phyloP scores from a whole-genome alignment of 2,329 filamentous ascomycete genomes.

The Cordyceps javanica region DNA sequence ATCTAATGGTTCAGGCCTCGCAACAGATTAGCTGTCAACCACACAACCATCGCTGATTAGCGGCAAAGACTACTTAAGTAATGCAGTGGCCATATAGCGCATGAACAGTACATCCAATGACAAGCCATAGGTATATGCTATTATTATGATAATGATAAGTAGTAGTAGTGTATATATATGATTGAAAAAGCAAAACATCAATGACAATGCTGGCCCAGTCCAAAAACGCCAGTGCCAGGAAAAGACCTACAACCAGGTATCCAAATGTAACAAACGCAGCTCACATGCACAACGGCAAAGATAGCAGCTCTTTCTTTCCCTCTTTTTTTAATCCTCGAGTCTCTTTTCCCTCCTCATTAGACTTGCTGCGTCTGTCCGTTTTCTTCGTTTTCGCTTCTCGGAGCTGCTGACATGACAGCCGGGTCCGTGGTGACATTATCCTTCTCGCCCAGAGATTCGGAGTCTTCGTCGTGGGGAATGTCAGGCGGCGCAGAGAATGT shows the following conservation, averaged over 20 bases:
- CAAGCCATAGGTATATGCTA: slow-evolving; percentile 17
- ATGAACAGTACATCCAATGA: too few species aligned
- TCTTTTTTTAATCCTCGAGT: background rate
- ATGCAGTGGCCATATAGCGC: too few species aligned
- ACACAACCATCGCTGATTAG: too few species aligned
- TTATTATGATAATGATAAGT: background rate
- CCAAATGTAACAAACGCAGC: background rate
- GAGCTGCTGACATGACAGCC: slow-evolving; percentile 1
- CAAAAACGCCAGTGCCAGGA: background rate
- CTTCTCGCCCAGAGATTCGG: slow-evolving; percentile 25
- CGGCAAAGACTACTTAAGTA: too few species aligned
- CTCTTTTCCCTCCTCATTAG: background rate
- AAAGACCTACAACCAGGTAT: background rate
- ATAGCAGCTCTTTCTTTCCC: background rate
- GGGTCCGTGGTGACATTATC: slow-evolving; percentile 14
- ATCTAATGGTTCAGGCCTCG: too few species aligned
- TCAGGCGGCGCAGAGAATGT: slow-evolving; percentile 26
- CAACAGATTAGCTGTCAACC: too few species aligned
- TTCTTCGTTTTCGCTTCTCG: slow-evolving; percentile 2
- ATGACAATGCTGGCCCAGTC: background rate
- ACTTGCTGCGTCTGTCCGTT: slow-evolving; percentile 6
- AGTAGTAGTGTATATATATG: background rate
- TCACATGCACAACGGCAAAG: background rate
- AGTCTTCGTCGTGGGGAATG: slow-evolving; percentile 17
- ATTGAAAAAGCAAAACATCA: background rate